These are phyloP conservation scores for Xylariales sp. DNA, from an alignment of 2,329 filamentous ascomycete genomes.

Conservation along the genomic window DNA sequence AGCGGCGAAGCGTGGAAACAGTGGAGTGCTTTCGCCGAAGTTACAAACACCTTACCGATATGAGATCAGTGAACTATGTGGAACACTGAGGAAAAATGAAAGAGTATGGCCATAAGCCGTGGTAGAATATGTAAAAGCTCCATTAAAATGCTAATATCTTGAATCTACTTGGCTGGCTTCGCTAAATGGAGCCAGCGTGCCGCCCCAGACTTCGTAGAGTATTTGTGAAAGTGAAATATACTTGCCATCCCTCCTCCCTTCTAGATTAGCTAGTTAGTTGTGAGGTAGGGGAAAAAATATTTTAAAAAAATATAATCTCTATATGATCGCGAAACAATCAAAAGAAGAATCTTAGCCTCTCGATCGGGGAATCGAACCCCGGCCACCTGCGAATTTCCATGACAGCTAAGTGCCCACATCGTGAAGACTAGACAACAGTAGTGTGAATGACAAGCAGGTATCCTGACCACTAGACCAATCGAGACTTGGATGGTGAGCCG, in stretches of 20 bases:
- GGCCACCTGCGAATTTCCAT: constrained; percentile 45
- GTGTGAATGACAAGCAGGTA: constrained; percentile 33
- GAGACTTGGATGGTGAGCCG: constrained; percentile 9
- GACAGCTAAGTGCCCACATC: neutral
- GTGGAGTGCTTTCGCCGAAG: constrained; percentile 85
- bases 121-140: neutral
- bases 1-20: constrained; percentile 88
- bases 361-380: constrained; percentile 51
- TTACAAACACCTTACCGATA: constrained; percentile 70
- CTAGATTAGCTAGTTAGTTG: neutral
- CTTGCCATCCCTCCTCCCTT: neutral
- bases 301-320: neutral
- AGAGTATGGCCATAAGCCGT: neutral
- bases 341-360: constrained; percentile 34
- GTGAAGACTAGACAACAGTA: neutral
- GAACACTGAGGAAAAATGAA: neutral
- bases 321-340: neutral
- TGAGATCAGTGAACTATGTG: neutral
- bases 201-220: neutral
- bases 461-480: constrained; percentile 37
- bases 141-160: neutral
- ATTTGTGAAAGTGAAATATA: neutral
- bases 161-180: neutral
- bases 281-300: neutral
- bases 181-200: neutral